Base-by-base conservation (phyloP, 768 basidiomycete species). In the Leccinum fibrillosum region DNA sequence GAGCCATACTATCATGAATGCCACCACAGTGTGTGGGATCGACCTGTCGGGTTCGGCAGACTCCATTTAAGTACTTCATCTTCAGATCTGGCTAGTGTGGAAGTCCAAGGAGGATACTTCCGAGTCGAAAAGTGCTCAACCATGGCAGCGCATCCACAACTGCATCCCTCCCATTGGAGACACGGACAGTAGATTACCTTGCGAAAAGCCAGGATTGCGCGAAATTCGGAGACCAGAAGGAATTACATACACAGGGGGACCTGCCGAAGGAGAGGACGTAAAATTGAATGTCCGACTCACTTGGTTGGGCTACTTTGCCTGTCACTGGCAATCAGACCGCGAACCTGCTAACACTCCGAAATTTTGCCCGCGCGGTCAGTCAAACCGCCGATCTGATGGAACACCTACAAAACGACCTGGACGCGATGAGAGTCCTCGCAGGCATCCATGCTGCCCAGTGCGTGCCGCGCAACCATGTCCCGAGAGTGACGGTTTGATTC, bases 401-500 rank as follows among this genome's bases (percentile, higher is more conserved):
- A 67, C 82, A 85, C 54, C 78, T 94, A 62, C 85, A 90, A 61
- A 78, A 82, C 48, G 89, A 91, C 74, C 72, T 94, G 54, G 82
- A 88, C 56, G 85, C 88, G 15, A 92, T 93, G 90, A 76, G 83
- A 54, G 84, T 83, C 30, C 84, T 94, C 61, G 87, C 90, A 13
- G 89, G 88, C 1, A 77, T 86, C 51, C 89, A 91, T 70, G 89
- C 88, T 19, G 88, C 91, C 54, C 92, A 92, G 91, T 92, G 70
- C 66, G 86, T 59, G 17, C 49, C 57, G 28, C 34, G 25, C 28
- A 25, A 1, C 7, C 23, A 26, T 35, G 32, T 53, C 4, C 25
- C 44, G 15, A 48, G 34, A 61, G 35, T 23, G 12, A 47, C 12
- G 44, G 11, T 23, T 62, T 32, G n/a, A 54, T 37, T 8, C n/a